Conservation (phyloP, 2,329 filamentous ascomycete genomes). For the Fusarium sp. region DNA sequence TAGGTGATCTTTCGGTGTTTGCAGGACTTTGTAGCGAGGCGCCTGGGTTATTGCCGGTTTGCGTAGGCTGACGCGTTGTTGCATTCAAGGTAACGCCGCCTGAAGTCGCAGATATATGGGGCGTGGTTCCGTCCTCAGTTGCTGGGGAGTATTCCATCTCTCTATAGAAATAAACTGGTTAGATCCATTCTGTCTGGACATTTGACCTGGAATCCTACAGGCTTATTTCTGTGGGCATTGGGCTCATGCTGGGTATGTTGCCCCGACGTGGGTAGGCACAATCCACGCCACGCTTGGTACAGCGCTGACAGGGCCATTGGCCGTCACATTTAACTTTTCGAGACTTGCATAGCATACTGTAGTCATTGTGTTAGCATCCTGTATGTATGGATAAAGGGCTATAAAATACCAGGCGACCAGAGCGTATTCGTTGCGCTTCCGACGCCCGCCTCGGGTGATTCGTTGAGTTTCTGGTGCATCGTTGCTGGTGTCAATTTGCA, state of each 20-base stretch:
- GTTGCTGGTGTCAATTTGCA: rapidly evolving
- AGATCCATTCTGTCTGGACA: too few relatives aligned
- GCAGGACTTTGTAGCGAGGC: neutral
- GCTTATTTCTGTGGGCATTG: neutral
- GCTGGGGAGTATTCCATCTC: neutral
- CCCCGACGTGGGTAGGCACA: neutral
- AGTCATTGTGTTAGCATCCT: neutral
- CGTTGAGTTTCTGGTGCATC: neutral
- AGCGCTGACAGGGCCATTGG: neutral
- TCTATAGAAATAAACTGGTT: rapidly evolving
- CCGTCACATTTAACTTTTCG: neutral
- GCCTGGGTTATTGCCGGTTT: rapidly evolving
- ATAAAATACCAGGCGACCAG: neutral
- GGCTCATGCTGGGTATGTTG: neutral
- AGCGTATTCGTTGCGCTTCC: neutral
- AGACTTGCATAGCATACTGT: neutral
- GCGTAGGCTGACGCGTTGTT: rapidly evolving
- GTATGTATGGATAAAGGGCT: rapidly evolving
- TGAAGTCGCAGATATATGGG: neutral
- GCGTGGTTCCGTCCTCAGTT: neutral
- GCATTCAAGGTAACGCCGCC: rapidly evolving
- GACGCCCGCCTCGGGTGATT: neutral
- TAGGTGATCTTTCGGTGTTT: rapidly evolving
- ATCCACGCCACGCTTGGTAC: neutral
- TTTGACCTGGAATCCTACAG: neutral